Base-by-base conservation (phyloP, 768 basidiomycete genomes). In the Cubamyces lactineus region DNA sequence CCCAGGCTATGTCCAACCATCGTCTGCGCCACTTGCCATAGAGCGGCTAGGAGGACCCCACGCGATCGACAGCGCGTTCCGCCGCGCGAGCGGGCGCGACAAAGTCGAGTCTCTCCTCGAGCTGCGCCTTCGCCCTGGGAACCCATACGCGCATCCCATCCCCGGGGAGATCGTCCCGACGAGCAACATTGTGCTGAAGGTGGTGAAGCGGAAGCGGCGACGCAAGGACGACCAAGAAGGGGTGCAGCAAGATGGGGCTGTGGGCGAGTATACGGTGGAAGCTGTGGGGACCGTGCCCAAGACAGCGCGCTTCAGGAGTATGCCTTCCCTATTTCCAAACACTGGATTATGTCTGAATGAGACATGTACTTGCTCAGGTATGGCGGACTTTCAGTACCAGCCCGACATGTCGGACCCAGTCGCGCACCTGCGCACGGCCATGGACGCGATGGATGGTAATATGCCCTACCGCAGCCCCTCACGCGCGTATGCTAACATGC, bases 351-450 rank as follows among this genome's bases (percentile, higher is more conserved):
- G n/a, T 38, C 39, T 26, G 26, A 7, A 8, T 2, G 16, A 34
- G 34, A 7, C 21, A 19, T 49, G 40, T 39, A 23, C 28, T 45
- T 55, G 24, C 38, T 8, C 59, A 98, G 96, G 87, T 59, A 94
- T 98, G 91, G 92, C 88, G 41, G 96, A 98, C 73, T 97, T 86
- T 72, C 95, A 97, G 74, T 97, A 87, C 74, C 83, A 87, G 62
- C 93, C 93, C 1, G 80, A 89, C 59, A 76, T 80, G 71, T 73
- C 84, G 15, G 94, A 96, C 69, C 86, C 89, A 2, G 76, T 93
- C 3, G 74, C 86, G 2, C 78, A 85, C 59, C 75, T 98, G 56
- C 86, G 92, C 4, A 67, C 79, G 13, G 84, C 92, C 0, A 88
- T 98, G 85, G 83, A 86, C 50, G 78, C 78, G 6, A 86, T 97